Conservation (phyloP, 225 moss, liverwort and hornwort species). For the Polytrichum commune region DNA sequence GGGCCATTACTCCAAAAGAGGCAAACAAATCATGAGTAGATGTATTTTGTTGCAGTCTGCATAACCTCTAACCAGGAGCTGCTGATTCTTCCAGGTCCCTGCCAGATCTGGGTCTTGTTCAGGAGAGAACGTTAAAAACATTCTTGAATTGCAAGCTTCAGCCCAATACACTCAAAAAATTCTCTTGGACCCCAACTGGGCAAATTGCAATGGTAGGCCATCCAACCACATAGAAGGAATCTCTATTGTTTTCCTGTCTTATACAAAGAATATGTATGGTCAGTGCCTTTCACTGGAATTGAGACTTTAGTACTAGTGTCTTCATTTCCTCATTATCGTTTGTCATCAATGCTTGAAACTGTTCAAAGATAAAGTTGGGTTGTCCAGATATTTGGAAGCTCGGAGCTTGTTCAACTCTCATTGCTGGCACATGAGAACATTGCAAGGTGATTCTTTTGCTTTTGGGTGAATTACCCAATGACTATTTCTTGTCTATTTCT, state of each 20-base stretch:
- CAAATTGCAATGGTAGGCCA: conserved; percentile 44
- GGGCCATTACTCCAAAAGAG: too few relatives aligned
- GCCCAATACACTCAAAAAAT: conserved; percentile 14
- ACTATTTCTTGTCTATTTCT: background rate
- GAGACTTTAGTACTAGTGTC: too few relatives aligned
- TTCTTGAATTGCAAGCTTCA: conserved; percentile 45
- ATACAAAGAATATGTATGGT: too few relatives aligned
- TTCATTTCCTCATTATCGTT: too few relatives aligned
- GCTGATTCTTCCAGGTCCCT: conserved; percentile 36
- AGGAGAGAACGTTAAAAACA: conserved; percentile 32
- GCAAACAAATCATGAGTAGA: too few relatives aligned
- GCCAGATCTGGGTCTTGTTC: conserved; percentile 48
- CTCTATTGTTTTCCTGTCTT: too few relatives aligned
- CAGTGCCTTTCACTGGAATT: too few relatives aligned
- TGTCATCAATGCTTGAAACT: too few relatives aligned
- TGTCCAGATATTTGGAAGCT: conserved; percentile 41
- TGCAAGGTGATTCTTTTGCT: conserved; percentile 23
- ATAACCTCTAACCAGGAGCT: too few relatives aligned
- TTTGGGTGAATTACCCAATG: background rate
- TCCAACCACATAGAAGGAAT: background rate
- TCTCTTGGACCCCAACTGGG: conserved; percentile 34
- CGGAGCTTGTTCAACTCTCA: conserved; percentile 41
- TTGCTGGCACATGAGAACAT: conserved; percentile 27
- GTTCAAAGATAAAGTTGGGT: too few relatives aligned
- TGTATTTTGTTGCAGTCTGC: too few relatives aligned